Evolutionary conservation across 108 stramenopile genomes (phyloP), one percentile per base, ranked within the genome.

Genomic region (Schizochytrium sp.): DNA sequence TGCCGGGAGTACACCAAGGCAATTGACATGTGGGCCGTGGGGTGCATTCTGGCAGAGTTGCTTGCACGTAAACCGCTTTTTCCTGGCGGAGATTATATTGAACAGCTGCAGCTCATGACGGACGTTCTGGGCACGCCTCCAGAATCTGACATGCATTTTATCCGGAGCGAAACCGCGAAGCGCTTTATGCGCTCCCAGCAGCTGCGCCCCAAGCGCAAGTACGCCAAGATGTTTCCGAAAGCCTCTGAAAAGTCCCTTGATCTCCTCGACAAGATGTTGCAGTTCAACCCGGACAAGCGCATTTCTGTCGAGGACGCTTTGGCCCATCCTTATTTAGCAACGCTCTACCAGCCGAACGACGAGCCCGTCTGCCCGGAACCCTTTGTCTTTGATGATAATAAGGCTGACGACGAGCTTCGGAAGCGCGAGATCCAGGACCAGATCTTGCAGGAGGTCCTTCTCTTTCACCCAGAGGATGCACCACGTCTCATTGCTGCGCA

Each of bases 111-210:
- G 18, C 88, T 89, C 23, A 91, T 91, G 43, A 58, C 72, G 47
- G 87, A 91, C n/a, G 34, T 87, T 5, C 60, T 91, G 14, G 91
- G 91, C 34, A 98, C 97, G 88, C 95, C 98, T 6, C 60, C 94
- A 0, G 97, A 96, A 57, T 60, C 89, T 45, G 97, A 98, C 76
- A 92, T 98, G 5, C 96, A 97, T 90, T 99, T 97, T 72, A 96
- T 98, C 16, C 96, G 96, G 60, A 96, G 95, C 19, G 96, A 96
- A 34, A 97, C 96, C 91, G 97, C 97, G n/a, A 95, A 93, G 47
- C 92, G 95, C 18, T 98, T 97, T 87, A 95, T 98, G 95, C 87
- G 93, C n/a, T 95, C 96, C 89, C 95, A 97, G 8, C 95, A 94
- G 19, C 90, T 93, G 87, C 95, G 95, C 71, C 89, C 92, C 47